phyloP scores from a whole-genome alignment of 108 stramenopile genomes.

The Skeletonema grethae region DNA sequence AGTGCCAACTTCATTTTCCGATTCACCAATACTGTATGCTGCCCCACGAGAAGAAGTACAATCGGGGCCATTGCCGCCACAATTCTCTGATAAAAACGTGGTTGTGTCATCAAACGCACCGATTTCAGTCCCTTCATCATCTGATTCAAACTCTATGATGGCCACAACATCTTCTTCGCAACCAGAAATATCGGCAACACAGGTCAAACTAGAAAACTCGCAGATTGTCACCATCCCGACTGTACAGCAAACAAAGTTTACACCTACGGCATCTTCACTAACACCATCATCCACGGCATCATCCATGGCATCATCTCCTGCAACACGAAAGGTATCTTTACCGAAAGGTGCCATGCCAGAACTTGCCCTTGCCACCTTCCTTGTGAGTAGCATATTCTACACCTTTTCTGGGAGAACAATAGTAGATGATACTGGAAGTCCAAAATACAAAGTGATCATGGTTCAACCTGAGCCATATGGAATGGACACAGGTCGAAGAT shows the following conservation, averaged over 20 bases:
- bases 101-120: no score
- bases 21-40: background rate
- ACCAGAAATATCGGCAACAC: no score
- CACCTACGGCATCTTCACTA: background rate
- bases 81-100: background rate
- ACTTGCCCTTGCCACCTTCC: background rate
- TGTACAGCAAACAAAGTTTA: background rate
- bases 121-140: no score
- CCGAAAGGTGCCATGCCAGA: background rate
- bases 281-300: background rate
- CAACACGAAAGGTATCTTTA: background rate
- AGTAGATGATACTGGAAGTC: background rate
- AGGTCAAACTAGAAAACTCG: background rate
- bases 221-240: background rate
- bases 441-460: constrained; percentile 28
- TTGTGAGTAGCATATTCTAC: background rate
- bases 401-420: background rate
- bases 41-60: background rate
- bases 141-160: no score
- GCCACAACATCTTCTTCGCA: no score
- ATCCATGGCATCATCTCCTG: background rate
- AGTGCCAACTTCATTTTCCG: constrained; percentile 5
- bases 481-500: constrained; percentile 28
- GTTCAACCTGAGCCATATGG: constrained; percentile 33
- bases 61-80: background rate